phyloP scores from a whole-genome alignment of 2,329 filamentous ascomycete genomes.

The Claviceps sp. region DNA sequence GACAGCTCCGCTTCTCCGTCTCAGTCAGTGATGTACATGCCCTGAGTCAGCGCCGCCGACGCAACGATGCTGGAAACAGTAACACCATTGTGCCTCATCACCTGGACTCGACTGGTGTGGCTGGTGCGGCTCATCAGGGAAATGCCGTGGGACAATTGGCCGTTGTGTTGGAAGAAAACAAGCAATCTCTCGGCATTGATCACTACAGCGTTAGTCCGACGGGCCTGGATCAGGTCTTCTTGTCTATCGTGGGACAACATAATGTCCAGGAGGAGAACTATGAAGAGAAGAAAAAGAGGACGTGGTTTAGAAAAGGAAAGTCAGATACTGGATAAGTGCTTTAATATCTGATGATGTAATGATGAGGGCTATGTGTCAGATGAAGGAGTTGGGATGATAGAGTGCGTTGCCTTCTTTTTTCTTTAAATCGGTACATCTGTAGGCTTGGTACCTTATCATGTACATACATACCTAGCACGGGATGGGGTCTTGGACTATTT shows the following conservation, averaged over 20 bases:
- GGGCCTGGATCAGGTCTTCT: conserved; percentile 81
- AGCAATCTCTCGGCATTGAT: conserved; percentile 55
- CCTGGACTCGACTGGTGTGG: conserved; percentile 9
- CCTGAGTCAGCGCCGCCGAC: conserved; percentile 5
- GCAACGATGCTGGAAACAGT: not conserved
- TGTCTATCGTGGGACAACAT: conserved; percentile 70
- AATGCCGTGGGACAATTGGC: conserved; percentile 57
- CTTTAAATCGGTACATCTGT: no score
- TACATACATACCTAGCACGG: no score
- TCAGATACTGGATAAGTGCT: not conserved
- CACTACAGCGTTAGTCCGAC: conserved; percentile 82
- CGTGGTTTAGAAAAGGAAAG: conserved; percentile 4
- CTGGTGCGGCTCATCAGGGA: conserved; percentile 17
- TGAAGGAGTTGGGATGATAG: no score
- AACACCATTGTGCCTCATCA: not conserved
- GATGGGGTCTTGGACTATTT: no score
- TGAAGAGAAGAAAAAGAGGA: conserved; percentile 18
- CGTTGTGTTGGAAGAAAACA: conserved; percentile 57
- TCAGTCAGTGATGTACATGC: conserved; percentile 33
- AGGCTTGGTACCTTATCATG: no score
- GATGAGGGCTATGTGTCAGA: no score
- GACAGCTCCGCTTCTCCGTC: conserved; percentile 75
- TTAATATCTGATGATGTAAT: no score
- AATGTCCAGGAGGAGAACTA: conserved; percentile 64
- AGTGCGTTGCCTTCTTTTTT: no score